Conservation (phyloP, 441 rosid genomes). For the Mallotus japonicus region DNA sequence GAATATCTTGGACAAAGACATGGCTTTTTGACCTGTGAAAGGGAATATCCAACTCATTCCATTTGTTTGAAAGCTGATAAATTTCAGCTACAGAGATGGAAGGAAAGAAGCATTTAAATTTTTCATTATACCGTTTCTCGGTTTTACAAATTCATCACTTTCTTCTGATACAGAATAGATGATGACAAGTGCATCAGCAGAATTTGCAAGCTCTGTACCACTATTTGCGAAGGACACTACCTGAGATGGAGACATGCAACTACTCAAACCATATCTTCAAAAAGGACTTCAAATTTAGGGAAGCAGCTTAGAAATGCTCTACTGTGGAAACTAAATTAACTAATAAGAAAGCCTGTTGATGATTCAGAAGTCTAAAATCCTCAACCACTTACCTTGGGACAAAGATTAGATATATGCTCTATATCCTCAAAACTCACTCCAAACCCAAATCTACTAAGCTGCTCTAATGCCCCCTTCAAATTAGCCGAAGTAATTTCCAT, state of each 20-base stretch:
- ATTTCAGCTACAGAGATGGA: slow-evolving; percentile 16
- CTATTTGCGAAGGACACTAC: slow-evolving; percentile 52
- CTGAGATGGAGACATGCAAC: slow-evolving; percentile 38
- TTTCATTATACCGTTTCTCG: slow-evolving; percentile 39
- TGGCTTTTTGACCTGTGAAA: slow-evolving; percentile 44
- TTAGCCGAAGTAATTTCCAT: slow-evolving; percentile 34
- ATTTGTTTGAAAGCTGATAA: slow-evolving; percentile 21
- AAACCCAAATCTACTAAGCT: slow-evolving; percentile 51
- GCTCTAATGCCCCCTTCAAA: slow-evolving; percentile 51
- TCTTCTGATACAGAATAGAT: slow-evolving; percentile 41
- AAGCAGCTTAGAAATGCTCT: not conserved
- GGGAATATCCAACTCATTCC: slow-evolving; percentile 21
- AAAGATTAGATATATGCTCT: slow-evolving; percentile 61
- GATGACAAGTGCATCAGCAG: slow-evolving; percentile 49
- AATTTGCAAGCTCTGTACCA: slow-evolving; percentile 34
- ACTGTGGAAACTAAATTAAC: not conserved
- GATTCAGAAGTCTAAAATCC: not conserved
- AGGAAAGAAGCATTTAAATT: not conserved
- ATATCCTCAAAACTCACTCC: slow-evolving; percentile 53
- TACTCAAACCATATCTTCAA: not conserved
- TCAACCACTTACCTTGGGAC: slow-evolving; percentile 63
- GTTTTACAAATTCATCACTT: slow-evolving; percentile 29
- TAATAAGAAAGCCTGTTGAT: not conserved
- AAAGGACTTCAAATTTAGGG: not conserved
- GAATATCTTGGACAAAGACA: slow-evolving; percentile 51